Conservation (phyloP, 169 alveolate species). For the Ichthyophthirius multifiliis region DNA sequence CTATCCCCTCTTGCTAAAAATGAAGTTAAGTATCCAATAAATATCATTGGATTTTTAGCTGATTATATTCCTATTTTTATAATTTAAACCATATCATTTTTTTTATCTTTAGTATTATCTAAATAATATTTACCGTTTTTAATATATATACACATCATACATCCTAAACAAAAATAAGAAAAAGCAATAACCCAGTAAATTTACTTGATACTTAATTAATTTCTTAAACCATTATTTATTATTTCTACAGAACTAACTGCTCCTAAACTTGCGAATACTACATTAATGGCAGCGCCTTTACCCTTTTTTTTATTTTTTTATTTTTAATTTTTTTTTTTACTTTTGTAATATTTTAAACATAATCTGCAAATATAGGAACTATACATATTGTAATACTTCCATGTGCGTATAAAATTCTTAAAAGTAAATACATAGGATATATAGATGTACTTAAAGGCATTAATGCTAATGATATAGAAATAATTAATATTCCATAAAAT, state of each 20-base stretch:
- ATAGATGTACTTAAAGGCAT: slow-evolving; percentile 23
- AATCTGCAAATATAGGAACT: slow-evolving; percentile 36
- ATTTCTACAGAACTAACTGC: slow-evolving; percentile 38
- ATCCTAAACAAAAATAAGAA: background rate
- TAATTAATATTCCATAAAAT: slow-evolving; percentile 15
- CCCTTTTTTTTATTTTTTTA: background rate
- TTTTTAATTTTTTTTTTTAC: slow-evolving; percentile 18
- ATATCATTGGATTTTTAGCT: slow-evolving; percentile 36
- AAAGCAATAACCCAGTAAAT: background rate
- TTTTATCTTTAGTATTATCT: background rate
- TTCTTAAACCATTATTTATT: slow-evolving; percentile 5
- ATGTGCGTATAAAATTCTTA: slow-evolving; percentile 23
- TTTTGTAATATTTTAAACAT: slow-evolving; percentile 27
- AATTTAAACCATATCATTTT: background rate
- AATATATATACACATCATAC: background rate
- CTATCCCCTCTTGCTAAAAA: slow-evolving; percentile 46
- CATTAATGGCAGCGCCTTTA: slow-evolving; percentile 35
- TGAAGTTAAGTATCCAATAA: slow-evolving; percentile 35
- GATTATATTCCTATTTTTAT: slow-evolving; percentile 23
- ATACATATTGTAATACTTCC: slow-evolving; percentile 37
- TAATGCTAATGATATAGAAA: slow-evolving; percentile 3
- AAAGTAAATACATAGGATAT: slow-evolving; percentile 16
- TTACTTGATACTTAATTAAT: background rate
- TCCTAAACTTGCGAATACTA: slow-evolving; percentile 34
- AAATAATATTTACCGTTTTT: background rate